Conservation (phyloP, 495 filamentous ascomycete genomes). For the Lasiosphaeria miniovina region DNA sequence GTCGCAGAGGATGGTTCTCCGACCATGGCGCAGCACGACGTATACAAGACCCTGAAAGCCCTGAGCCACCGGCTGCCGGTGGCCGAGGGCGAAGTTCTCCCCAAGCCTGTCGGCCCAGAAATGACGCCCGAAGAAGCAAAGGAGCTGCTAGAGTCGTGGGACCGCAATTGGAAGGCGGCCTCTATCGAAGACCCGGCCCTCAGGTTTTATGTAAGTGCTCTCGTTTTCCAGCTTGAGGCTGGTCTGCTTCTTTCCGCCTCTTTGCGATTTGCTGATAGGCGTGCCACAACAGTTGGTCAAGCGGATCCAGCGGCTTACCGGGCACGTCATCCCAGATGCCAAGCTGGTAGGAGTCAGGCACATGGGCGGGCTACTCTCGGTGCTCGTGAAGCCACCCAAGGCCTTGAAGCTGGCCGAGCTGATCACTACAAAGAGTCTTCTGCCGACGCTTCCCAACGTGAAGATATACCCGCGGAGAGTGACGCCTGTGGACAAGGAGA, state of each 20-base stretch:
- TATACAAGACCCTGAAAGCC: constrained; percentile 9
- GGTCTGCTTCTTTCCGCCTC: not conserved
- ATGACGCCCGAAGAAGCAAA: constrained; percentile 27
- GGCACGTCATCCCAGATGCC: constrained; percentile 67
- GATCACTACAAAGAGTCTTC: constrained; percentile 37
- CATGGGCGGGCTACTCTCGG: constrained; percentile 52
- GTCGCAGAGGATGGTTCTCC: constrained; percentile 24
- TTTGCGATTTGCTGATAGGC: not conserved
- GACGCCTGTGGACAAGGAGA: constrained; percentile 67
- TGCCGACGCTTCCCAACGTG: constrained; percentile 65
- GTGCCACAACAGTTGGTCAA: constrained; percentile 59
- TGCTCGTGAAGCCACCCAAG: constrained; percentile 56
- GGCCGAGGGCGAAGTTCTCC: not conserved
- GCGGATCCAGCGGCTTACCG: constrained; percentile 73
- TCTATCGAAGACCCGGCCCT: constrained; percentile 55
- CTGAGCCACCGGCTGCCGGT: constrained; percentile 8
- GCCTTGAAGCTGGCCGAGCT: constrained; percentile 51
- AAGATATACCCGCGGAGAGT: constrained; percentile 57
- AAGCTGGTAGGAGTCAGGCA: constrained; percentile 53
- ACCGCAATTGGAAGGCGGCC: constrained; percentile 50
- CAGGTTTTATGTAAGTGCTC: constrained; percentile 63
- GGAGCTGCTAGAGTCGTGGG: constrained; percentile 36
- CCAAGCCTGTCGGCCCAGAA: not conserved
- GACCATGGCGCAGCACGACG: constrained; percentile 17
- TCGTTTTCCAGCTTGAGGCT: not conserved